These are phyloP conservation scores for Colletotrichum lindemuthianum DNA, from an alignment of 2,329 filamentous ascomycete genomes.

Conservation along the genomic window DNA sequence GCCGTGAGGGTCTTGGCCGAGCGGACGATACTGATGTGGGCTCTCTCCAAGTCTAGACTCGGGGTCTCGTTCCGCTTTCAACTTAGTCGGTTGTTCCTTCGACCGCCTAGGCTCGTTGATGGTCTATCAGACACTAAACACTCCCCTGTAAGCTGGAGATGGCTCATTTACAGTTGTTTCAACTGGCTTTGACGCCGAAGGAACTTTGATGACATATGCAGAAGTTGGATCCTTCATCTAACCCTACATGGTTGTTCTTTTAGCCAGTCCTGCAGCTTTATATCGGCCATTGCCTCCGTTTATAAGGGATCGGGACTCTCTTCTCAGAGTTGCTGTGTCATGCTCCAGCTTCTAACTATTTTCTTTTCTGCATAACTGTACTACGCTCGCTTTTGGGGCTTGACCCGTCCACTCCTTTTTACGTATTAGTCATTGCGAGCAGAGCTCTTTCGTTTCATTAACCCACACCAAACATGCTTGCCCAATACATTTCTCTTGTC, in stretches of 20 bases:
- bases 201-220: too few species aligned
- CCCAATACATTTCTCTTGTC: neutral
- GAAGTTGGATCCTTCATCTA: too few species aligned
- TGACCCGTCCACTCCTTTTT: neutral
- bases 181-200: neutral
- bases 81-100: neutral
- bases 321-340: too few species aligned
- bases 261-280: too few species aligned
- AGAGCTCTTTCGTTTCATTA: neutral
- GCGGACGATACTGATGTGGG: neutral
- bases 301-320: too few species aligned
- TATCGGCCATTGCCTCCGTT: too few species aligned
- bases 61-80: neutral
- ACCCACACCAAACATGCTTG: neutral
- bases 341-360: too few species aligned
- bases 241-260: fast-evolving
- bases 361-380: too few species aligned
- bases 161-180: neutral
- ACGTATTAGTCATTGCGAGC: neutral
- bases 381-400: too few species aligned
- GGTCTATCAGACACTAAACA: neutral
- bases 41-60: neutral
- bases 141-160: neutral
- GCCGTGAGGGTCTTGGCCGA: neutral
- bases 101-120: neutral